Base-by-base conservation (phyloP, 2,329 filamentous ascomycete genomes). In the Ceratocystiopsis sp. region DNA sequence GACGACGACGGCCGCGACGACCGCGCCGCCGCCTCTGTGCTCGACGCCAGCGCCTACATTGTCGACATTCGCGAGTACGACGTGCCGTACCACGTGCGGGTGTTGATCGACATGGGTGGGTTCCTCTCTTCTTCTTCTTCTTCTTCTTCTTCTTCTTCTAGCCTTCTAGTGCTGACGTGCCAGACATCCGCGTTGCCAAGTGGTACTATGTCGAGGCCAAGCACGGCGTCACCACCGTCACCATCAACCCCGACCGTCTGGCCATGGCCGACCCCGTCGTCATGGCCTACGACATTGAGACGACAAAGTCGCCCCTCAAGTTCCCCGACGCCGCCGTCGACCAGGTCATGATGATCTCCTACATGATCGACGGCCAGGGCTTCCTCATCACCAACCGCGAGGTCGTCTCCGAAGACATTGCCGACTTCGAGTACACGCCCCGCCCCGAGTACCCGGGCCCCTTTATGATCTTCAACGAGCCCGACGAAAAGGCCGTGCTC, bases 311-410 rank as follows among this genome's bases (percentile, higher is more conserved):
- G 15, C 91, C 93, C 2, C 68, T 98, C 43, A 98, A 98, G 60
- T 98, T 98, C 53, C 93, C 91, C 21, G 93, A 98, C 57, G 80
- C 91, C 2, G 74, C 86, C 4, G 80, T 94, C 49, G 91, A 98
- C 62, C 89, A 94, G 59, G 81, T 98, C 56, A 98, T 98, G 87
- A 98, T 98, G 91, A 89, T 98, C 59, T 98, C 93, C 32, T 98
- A 98, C 66, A 98, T 98, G 93, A 96, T 98, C 54, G 91, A 98
- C 53, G 93, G 91, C 0, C 87, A 94, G 61, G 91, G 91, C 5
- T 98, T 96, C 53, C 68, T 98, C 34, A 96, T 98, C 60, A 98
- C 91, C 6, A 98, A 98, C 57, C 78, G 93, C 54, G 87, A 96
- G 57, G 93, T 98, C 47, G 86, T 98, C 11, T 94, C 89, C 0